Evolutionary conservation across 2,329 filamentous ascomycete genomes (phyloP).

Genomic region (Ophiosphaerella narmari): DNA sequence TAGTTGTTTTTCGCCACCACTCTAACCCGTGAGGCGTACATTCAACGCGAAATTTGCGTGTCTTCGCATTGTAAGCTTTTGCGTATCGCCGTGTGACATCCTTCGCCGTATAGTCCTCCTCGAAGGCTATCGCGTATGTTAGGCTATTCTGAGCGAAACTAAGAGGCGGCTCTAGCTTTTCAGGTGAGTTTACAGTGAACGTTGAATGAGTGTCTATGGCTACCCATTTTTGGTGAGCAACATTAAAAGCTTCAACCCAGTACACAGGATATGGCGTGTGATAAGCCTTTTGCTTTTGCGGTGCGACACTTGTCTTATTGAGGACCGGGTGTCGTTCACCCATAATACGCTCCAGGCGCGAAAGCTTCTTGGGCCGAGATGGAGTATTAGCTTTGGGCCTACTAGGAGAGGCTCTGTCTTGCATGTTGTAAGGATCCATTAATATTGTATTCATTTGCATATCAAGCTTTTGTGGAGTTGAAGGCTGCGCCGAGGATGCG

Average conservation of each 20-base stretch:
- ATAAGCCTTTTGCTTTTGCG: slow-evolving; percentile 54
- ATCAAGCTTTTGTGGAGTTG: slow-evolving; percentile 31
- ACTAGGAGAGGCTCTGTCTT: slow-evolving; percentile 16
- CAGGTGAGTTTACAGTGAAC: slow-evolving; percentile 74
- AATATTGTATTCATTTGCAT: slow-evolving; percentile 27
- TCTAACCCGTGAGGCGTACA: slow-evolving; percentile 57
- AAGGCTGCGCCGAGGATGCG: slow-evolving; percentile 47
- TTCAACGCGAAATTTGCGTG: slow-evolving; percentile 80
- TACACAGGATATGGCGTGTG: slow-evolving; percentile 84
- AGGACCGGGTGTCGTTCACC: slow-evolving; percentile 34
- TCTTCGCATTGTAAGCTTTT: slow-evolving; percentile 90
- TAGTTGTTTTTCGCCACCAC: slow-evolving; percentile 62
- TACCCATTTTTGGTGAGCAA: slow-evolving; percentile 88
- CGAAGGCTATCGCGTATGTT: slow-evolving; percentile 83
- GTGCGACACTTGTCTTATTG: slow-evolving; percentile 33
- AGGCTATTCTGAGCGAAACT: slow-evolving; percentile 77
- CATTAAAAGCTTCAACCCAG: slow-evolving; percentile 92
- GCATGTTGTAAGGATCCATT: slow-evolving; percentile 39
- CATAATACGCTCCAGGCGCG: slow-evolving; percentile 38
- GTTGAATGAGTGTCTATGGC: slow-evolving; percentile 85
- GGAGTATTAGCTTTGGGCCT: slow-evolving; percentile 24
- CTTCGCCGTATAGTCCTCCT: slow-evolving; percentile 74
- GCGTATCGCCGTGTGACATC: slow-evolving; percentile 89
- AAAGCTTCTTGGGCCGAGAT: slow-evolving; percentile 36
- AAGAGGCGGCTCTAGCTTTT: slow-evolving; percentile 79